Evolutionary conservation across 2,329 filamentous ascomycete species (phyloP).

Genomic region (Fusarium hainanense): DNA sequence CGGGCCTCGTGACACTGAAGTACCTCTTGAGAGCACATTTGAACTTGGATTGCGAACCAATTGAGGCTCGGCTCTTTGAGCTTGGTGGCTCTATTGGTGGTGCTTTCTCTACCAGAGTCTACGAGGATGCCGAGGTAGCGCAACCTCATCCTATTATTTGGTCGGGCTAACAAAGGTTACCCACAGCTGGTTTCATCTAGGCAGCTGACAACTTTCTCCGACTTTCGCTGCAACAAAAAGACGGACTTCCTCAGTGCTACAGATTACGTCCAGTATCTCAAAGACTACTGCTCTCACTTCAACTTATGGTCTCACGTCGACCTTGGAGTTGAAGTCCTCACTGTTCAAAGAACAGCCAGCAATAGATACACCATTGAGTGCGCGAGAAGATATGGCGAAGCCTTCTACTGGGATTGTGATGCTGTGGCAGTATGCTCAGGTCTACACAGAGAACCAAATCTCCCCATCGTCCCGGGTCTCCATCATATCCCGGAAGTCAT

Average conservation of each 20-base stretch:
- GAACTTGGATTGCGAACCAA: not conserved
- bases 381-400: fast-evolving
- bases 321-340: not conserved
- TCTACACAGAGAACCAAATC: conserved; percentile 15
- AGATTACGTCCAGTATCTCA: not conserved
- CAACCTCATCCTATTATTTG: not conserved
- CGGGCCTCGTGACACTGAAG: not conserved
- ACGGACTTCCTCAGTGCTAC: not conserved
- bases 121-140: not conserved
- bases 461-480: conserved; percentile 2
- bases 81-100: not conserved
- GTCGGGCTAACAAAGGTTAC: not conserved
- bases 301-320: not conserved
- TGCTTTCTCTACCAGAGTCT: not conserved
- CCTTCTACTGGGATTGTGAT: not conserved
- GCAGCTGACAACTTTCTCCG: not conserved
- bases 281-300: not conserved
- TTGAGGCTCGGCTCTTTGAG: not conserved
- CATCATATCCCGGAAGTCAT: conserved; percentile 41
- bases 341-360: not conserved
- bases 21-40: not conserved
- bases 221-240: not conserved
- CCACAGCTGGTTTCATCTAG: not conserved
- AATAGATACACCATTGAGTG: not conserved
- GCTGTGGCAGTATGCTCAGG: conserved; percentile 22